Evolutionary conservation across 441 rosid genomes (phyloP).

Genomic region (Arabidopsis lyrata): DNA sequence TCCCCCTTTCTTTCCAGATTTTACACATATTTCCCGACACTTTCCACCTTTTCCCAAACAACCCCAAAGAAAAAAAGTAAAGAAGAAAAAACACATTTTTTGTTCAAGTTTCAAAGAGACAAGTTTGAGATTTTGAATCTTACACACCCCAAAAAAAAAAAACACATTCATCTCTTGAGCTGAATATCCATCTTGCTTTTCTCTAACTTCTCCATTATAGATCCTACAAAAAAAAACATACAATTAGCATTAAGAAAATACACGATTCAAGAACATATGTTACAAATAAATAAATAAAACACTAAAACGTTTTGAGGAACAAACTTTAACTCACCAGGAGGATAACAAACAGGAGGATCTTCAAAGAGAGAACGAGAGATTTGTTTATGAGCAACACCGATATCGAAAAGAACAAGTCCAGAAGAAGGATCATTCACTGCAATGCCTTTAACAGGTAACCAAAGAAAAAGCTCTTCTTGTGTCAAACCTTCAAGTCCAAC

Average conservation of each 20-base stretch:
- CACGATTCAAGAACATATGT: not conserved
- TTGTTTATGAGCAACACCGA: constrained; percentile 87
- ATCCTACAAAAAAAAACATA: constrained; percentile 41
- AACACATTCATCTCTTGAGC: constrained; percentile 51
- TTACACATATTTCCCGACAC: constrained; percentile 37
- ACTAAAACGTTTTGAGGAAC: not conserved
- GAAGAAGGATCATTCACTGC: constrained; percentile 78
- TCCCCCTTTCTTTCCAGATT: constrained; percentile 34
- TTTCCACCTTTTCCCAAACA: constrained; percentile 31
- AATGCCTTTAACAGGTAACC: constrained; percentile 90
- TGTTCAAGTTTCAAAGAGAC: constrained; percentile 38
- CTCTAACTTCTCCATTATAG: constrained; percentile 48
- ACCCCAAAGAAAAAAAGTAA: constrained; percentile 11
- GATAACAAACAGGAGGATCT: constrained; percentile 86
- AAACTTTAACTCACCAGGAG: constrained; percentile 49
- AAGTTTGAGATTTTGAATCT: constrained; percentile 39
- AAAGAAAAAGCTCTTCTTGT: constrained; percentile 88
- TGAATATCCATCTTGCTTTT: constrained; percentile 63
- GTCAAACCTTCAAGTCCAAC: constrained; percentile 81
- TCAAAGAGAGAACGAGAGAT: constrained; percentile 89
- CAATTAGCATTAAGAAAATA: not conserved
- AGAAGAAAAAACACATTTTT: constrained; percentile 22
- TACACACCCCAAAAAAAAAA: constrained; percentile 23
- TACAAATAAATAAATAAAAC: not conserved
- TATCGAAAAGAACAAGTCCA: constrained; percentile 83